Evolutionary conservation across 768 basidiomycete genomes (phyloP).

Genomic region (Phaffia australis): DNA sequence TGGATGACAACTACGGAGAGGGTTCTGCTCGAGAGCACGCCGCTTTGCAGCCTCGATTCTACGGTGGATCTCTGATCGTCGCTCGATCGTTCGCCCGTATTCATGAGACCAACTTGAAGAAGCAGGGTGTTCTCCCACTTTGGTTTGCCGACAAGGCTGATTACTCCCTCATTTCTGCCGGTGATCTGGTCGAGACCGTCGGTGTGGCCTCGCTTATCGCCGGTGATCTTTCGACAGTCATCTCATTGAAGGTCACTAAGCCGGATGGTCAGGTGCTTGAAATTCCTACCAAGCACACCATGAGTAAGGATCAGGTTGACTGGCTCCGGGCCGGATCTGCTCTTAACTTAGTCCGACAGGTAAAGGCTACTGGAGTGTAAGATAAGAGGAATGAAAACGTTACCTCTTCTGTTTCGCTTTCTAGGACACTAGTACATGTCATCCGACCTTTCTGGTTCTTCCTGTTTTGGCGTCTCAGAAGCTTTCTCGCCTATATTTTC

Average conservation of each 20-base stretch:
- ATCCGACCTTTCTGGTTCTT: neutral
- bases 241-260: conserved; percentile 56
- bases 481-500: neutral
- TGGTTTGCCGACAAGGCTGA: conserved; percentile 81
- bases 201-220: conserved; percentile 60
- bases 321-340: conserved; percentile 86
- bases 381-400: too few relatives aligned
- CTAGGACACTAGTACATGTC: neutral
- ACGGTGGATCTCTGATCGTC: conserved; percentile 63
- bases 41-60: conserved; percentile 89
- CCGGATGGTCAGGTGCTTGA: conserved; percentile 51
- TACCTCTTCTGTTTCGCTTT: neutral
- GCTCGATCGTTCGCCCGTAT: conserved; percentile 94
- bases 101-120: conserved; percentile 97
- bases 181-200: conserved; percentile 68
- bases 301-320: conserved; percentile 78
- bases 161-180: conserved; percentile 65
- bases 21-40: conserved; percentile 97
- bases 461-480: neutral
- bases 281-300: conserved; percentile 70
- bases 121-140: conserved; percentile 94
- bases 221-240: conserved; percentile 37
- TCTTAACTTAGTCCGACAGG: conserved; percentile 47
- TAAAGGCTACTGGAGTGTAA: conserved; percentile 7
- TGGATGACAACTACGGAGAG: conserved; percentile 96